Percentiles rank a stretch among this genome's conserved stretches.
phyloP scores from a whole-genome alignment of 179 eudicot species.

The Patellifolia procumbens region DNA sequence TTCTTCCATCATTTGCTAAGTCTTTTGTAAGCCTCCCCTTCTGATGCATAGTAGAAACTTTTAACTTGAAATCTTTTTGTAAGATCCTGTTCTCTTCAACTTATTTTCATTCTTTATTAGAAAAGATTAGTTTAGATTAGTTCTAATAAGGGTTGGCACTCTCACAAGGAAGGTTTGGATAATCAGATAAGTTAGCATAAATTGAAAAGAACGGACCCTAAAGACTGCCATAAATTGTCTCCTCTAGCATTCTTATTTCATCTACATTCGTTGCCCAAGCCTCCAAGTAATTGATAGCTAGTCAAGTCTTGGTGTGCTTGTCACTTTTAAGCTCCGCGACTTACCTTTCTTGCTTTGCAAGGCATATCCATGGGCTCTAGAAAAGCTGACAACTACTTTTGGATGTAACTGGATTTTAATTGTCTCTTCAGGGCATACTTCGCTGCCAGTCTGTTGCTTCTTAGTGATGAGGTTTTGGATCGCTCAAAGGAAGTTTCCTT shows the following conservation, averaged over 20 bases:
- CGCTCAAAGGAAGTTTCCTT: constrained; percentile 54
- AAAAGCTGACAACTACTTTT: neutral
- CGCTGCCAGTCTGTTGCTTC: constrained; percentile 71
- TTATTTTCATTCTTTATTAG: too few species aligned
- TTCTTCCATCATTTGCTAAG: neutral
- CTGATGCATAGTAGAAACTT: neutral
- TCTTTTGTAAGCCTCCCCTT: neutral
- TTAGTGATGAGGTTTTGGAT: constrained; percentile 71
- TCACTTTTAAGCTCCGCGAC: neutral
- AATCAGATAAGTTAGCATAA: too few species aligned
- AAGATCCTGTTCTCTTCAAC: too few species aligned
- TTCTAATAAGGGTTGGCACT: too few species aligned
- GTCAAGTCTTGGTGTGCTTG: neutral
- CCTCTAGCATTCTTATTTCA: neutral
- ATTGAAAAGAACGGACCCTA: too few species aligned
- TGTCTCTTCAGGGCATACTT: constrained; percentile 70
- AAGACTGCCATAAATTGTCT: neutral
- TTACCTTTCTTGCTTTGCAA: neutral
- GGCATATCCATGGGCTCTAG: neutral
- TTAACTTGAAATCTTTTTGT: neutral
- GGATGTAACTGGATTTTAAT: constrained; percentile 18
- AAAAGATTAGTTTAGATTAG: too few species aligned
- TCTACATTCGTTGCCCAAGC: neutral
- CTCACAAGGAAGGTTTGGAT: too few species aligned
- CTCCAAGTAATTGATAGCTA: neutral